Percentiles rank a stretch among this genome's conserved stretches.
Evolutionary conservation across 2,329 filamentous ascomycete genomes (phyloP).

Genomic region (Colletotrichum caudatum): DNA sequence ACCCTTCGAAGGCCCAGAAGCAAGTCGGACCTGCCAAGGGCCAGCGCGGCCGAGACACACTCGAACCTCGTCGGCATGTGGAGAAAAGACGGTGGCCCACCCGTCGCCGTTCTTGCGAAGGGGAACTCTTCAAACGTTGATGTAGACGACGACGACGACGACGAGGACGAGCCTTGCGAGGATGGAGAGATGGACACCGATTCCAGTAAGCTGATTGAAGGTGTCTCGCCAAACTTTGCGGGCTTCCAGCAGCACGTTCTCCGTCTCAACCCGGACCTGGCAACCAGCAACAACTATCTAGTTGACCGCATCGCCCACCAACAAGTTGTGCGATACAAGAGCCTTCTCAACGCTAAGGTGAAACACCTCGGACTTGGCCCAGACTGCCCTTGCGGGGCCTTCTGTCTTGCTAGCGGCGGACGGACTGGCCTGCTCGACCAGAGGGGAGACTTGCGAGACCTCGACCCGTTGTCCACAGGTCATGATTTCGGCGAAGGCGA

Average conservation of each 20-base stretch:
- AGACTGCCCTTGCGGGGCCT: conserved; percentile 70
- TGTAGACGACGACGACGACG: conserved; percentile 67
- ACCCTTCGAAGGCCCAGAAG: conserved; percentile 66
- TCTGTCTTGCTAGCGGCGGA: conserved; percentile 78
- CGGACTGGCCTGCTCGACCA: conserved; percentile 71
- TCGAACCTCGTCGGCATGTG: conserved; percentile 63
- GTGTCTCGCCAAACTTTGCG: conserved; percentile 77
- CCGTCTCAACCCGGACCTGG: conserved; percentile 78
- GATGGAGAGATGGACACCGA: conserved; percentile 73
- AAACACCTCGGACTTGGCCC: conserved; percentile 75
- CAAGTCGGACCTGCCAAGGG: conserved; percentile 65
- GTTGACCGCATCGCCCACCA: conserved; percentile 86
- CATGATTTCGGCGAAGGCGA: conserved; percentile 68
- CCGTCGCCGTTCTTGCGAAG: conserved; percentile 62
- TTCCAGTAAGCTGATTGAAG: conserved; percentile 71
- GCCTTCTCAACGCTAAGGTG: conserved; percentile 75
- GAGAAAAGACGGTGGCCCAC: conserved; percentile 66
- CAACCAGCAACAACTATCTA: conserved; percentile 68
- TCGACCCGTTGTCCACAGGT: conserved; percentile 66
- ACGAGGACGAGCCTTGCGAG: conserved; percentile 67
- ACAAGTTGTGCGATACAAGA: conserved; percentile 83
- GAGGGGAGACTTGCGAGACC: conserved; percentile 68
- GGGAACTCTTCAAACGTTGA: conserved; percentile 45
- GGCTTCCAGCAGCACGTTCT: conserved; percentile 83
- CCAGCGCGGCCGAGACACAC: conserved; percentile 46